phyloP scores from a whole-genome alignment of 495 filamentous ascomycete species.

The Gamarada debralockiae region DNA sequence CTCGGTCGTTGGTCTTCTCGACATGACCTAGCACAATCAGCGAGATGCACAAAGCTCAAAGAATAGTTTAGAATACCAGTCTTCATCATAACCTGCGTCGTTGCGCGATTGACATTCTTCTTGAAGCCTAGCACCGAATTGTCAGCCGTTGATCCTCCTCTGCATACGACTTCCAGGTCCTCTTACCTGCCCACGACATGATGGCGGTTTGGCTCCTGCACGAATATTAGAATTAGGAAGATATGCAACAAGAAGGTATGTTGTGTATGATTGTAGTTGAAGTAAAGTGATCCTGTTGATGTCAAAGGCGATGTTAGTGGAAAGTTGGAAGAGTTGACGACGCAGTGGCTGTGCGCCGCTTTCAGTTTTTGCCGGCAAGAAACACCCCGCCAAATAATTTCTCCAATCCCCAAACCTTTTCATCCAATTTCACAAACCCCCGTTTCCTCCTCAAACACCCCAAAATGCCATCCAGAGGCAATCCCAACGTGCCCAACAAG shows the following conservation, averaged over 20 bases:
- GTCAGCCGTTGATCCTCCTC: too few species aligned
- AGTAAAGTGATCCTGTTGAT: not conserved
- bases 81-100: slow-evolving; percentile 99
- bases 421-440: not conserved
- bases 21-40: slow-evolving; percentile 62
- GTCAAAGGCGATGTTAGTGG: not conserved
- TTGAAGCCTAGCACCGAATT: too few species aligned
- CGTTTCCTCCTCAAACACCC: not conserved
- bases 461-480: slow-evolving; percentile 26
- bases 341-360: slow-evolving; percentile 1
- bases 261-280: not conserved
- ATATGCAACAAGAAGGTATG: not conserved
- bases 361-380: not conserved
- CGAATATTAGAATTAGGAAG: too few species aligned
- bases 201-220: slow-evolving; percentile 2
- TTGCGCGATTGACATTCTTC: slow-evolving; percentile 97
- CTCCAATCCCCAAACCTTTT: not conserved
- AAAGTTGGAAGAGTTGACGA: not conserved
- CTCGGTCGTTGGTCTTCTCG: slow-evolving; percentile 94
- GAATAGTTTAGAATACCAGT: slow-evolving; percentile 54
- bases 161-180: not conserved
- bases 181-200: slow-evolving; percentile 28
- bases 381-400: slow-evolving; percentile 1
- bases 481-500: slow-evolving; percentile 28
- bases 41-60: not conserved